Evolutionary conservation across 208 protist species (phyloP).

Genomic region (Acanthamoeba culbertsoni): DNA sequence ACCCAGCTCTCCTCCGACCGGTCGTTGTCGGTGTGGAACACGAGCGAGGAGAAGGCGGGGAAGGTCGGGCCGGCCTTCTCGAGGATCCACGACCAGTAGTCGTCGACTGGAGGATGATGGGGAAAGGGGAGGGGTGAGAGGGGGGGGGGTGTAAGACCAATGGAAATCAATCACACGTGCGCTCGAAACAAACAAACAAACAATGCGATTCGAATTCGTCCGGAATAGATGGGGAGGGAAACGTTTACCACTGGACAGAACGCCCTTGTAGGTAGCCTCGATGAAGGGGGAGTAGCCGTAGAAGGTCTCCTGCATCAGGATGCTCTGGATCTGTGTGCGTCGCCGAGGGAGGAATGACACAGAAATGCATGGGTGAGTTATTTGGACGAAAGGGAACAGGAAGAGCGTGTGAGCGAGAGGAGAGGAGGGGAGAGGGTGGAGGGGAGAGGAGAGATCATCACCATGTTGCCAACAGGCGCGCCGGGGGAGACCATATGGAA

Average conservation of each 20-base stretch:
- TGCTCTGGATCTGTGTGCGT: background rate
- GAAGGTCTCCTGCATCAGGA: background rate
- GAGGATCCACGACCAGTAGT: conserved; percentile 24
- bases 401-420: background rate
- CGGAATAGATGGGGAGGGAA: too few species aligned
- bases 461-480: background rate
- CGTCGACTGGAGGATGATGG: background rate
- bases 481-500: background rate
- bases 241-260: background rate
- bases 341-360: too few species aligned
- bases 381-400: background rate
- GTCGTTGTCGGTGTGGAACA: background rate
- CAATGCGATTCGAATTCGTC: background rate
- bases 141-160: too few species aligned
- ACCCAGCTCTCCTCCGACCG: background rate
- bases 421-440: background rate
- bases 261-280: background rate
- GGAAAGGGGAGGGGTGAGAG: too few species aligned
- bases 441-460: background rate
- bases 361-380: too few species aligned
- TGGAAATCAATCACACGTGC: too few species aligned
- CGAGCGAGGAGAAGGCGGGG: background rate
- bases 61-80: background rate
- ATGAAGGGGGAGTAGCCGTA: background rate
- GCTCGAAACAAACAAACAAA: too few species aligned